A percentile compares a stretch with the other conserved stretches of the same genome.
These are phyloP conservation scores for Stropharia rugosoannulata DNA, from an alignment of 768 basidiomycete species.

Conservation along the genomic window DNA sequence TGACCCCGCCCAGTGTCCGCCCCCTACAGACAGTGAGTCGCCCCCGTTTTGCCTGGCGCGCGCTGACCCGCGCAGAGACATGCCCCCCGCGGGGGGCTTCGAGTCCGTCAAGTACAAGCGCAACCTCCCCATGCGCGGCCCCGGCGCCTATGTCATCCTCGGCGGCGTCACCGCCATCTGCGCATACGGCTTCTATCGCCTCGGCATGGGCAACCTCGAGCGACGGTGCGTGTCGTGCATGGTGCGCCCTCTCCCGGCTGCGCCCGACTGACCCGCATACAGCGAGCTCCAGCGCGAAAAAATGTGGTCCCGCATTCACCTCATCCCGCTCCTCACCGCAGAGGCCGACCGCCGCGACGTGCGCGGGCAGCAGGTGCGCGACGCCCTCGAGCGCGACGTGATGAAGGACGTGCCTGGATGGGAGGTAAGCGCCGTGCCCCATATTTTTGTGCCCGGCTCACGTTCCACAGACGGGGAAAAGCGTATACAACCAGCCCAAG, in stretches of 20 bases:
- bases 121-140: conserved; percentile 88
- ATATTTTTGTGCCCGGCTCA: conserved; percentile 11
- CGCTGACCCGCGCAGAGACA: conserved; percentile 60
- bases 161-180: conserved; percentile 85
- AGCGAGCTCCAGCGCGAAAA: conserved; percentile 94
- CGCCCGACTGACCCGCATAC: conserved; percentile 16
- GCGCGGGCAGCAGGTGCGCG: conserved; percentile 74
- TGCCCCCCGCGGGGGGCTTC: conserved; percentile 94
- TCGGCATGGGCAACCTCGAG: conserved; percentile 90
- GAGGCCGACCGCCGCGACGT: conserved; percentile 92
- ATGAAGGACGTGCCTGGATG: conserved; percentile 94
- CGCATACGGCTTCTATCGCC: conserved; percentile 87
- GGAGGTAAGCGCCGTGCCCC: conserved; percentile 65
- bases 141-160: conserved; percentile 82
- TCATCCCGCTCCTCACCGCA: conserved; percentile 88
- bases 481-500: conserved; percentile 78
- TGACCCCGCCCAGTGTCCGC: conserved; percentile 44
- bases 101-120: conserved; percentile 93
- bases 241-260: conserved; percentile 8
- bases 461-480: conserved; percentile 69
- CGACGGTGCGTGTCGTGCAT: conserved; percentile 69
- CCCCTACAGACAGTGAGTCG: conserved; percentile 62
- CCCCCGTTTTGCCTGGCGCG: conserved; percentile 6
- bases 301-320: conserved; percentile 93
- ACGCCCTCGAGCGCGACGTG: conserved; percentile 81